These are phyloP conservation scores for Gastroboletus turbinatus DNA, from an alignment of 1,284 basidiomycete genomes.

Conservation along the genomic window DNA sequence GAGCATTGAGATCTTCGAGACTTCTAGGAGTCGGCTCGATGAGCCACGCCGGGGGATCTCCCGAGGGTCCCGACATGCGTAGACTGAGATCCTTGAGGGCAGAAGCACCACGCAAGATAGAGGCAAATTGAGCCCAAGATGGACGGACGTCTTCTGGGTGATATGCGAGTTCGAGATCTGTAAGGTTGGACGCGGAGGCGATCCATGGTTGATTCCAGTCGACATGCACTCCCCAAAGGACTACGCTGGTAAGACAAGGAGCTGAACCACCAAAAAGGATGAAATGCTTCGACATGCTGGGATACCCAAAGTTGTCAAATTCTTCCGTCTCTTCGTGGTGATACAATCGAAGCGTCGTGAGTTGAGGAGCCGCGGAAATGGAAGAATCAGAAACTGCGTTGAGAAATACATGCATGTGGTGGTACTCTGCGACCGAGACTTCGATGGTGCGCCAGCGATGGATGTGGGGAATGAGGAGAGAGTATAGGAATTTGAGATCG, in stretches of 20 bases:
- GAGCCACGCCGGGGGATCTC: slow-evolving; percentile 39
- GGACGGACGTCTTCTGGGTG: slow-evolving; percentile 59
- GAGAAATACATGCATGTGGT: slow-evolving; percentile 47
- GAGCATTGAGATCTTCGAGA: slow-evolving; percentile 32
- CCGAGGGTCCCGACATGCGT: slow-evolving; percentile 51
- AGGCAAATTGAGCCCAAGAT: slow-evolving; percentile 46
- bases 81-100: slow-evolving; percentile 49
- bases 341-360: slow-evolving; percentile 51
- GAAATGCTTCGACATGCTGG: slow-evolving; percentile 37
- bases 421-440: slow-evolving; percentile 44
- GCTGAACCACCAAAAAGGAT: slow-evolving; percentile 53
- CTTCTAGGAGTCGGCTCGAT: slow-evolving; percentile 12
- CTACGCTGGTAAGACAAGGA: slow-evolving; percentile 48
- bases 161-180: slow-evolving; percentile 55
- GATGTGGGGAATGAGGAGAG: slow-evolving; percentile 52
- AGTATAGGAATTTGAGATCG: slow-evolving; percentile 42
- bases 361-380: slow-evolving; percentile 46
- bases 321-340: slow-evolving; percentile 42
- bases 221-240: slow-evolving; percentile 64
- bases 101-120: slow-evolving; percentile 50
- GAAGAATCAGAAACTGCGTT: slow-evolving; percentile 37
- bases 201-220: slow-evolving; percentile 51
- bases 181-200: slow-evolving; percentile 40
- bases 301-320: slow-evolving; percentile 42
- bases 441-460: slow-evolving; percentile 51